A percentile compares a stretch with the other conserved stretches of the same genome.
Evolutionary conservation across 2,329 filamentous ascomycete genomes (phyloP).

Genomic region (Fusarium redolens): DNA sequence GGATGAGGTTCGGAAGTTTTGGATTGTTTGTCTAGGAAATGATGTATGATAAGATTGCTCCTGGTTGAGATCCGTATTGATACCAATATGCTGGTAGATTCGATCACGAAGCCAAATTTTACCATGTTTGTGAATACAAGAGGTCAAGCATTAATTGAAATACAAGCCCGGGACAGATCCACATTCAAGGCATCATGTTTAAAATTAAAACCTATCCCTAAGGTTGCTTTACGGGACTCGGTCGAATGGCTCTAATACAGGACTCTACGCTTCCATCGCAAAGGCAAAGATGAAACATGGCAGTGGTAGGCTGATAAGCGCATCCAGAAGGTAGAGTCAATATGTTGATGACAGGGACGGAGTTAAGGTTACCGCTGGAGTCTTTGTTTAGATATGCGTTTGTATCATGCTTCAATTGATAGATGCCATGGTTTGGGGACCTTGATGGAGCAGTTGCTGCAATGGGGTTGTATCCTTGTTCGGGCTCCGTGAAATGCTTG

Average conservation of each 20-base stretch:
- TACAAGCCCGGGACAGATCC: neutral
- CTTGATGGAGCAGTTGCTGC: neutral
- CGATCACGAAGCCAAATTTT: accelerated
- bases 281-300: neutral
- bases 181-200: too few species aligned
- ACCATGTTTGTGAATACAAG: neutral
- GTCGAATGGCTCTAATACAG: too few species aligned
- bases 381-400: neutral
- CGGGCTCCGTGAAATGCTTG: too few species aligned
- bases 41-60: accelerated
- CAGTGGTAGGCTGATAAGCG: accelerated
- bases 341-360: too few species aligned
- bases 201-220: accelerated
- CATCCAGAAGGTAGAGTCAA: too few species aligned
- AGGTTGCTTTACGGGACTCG: accelerated
- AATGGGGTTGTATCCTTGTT: neutral
- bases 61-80: accelerated
- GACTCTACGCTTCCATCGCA: too few species aligned
- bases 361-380: accelerated
- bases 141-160: too few species aligned
- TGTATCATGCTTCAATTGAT: too few species aligned
- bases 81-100: too few species aligned
- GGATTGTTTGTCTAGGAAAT: too few species aligned
- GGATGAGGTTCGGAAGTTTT: accelerated
- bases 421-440: neutral